These are phyloP conservation scores for Balansia obtecta DNA, from an alignment of 2,329 filamentous ascomycete species.

Conservation along the genomic window DNA sequence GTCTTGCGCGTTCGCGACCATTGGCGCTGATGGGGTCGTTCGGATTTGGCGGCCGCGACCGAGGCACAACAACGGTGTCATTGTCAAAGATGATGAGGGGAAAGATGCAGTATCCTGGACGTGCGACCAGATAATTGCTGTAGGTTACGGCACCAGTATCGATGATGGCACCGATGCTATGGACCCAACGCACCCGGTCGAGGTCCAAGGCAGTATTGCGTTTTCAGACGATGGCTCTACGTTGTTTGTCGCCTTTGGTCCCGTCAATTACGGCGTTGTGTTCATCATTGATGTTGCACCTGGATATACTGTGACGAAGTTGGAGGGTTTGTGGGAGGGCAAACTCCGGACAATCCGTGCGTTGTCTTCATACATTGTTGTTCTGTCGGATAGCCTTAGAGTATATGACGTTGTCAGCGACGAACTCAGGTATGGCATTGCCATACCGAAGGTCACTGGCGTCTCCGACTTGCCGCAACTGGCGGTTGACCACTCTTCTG, in stretches of 20 bases:
- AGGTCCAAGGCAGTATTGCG: conserved; percentile 50
- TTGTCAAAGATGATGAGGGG: conserved; percentile 44
- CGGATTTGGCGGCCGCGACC: conserved; percentile 71
- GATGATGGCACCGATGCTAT: conserved; percentile 18
- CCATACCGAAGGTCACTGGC: conserved; percentile 33
- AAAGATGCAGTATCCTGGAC: conserved; percentile 62
- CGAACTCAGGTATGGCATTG: conserved; percentile 54
- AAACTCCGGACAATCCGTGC: conserved; percentile 57
- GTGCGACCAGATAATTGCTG: conserved; percentile 46
- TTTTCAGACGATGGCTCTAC: conserved; percentile 80
- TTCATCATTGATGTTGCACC: conserved; percentile 65
- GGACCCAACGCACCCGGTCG: conserved; percentile 14
- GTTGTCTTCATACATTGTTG: conserved; percentile 60
- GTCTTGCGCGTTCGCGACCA: conserved; percentile 63
- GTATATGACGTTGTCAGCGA: conserved; percentile 81
- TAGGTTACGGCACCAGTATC: conserved; percentile 38
- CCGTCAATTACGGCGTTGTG: conserved; percentile 45
- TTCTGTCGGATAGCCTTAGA: conserved; percentile 58
- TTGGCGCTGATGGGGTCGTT: conserved; percentile 68
- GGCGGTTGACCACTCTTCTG: conserved; percentile 53
- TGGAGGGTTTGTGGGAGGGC: conserved; percentile 55
- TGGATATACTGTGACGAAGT: conserved; percentile 52
- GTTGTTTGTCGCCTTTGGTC: conserved; percentile 55
- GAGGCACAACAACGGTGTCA: conserved; percentile 54
- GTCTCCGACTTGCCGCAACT: conserved; percentile 45